Percentiles rank a stretch among this genome's conserved stretches.
Evolutionary conservation across 2,329 filamentous ascomycete species (phyloP).

Genomic region (Diaporthe capsici): DNA sequence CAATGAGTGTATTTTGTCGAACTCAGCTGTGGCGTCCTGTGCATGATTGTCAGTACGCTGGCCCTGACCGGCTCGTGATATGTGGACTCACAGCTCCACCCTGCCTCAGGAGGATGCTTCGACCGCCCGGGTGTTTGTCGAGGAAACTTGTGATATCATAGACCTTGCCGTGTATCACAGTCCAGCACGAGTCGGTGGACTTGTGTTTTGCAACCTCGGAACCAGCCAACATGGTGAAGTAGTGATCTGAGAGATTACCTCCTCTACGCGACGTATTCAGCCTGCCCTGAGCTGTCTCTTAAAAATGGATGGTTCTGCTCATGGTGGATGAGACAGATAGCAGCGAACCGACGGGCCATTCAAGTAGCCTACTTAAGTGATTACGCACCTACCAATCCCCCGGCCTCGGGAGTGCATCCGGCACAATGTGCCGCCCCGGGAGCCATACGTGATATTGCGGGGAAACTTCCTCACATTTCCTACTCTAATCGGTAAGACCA

Average conservation of each 20-base stretch:
- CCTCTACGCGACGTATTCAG: neutral
- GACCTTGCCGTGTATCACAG: slow-evolving; percentile 51
- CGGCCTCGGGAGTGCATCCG: slow-evolving; percentile 22
- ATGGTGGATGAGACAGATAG: neutral
- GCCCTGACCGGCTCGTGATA: neutral
- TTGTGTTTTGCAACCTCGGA: slow-evolving; percentile 53
- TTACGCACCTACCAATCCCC: slow-evolving; percentile 1
- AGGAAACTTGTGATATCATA: slow-evolving; percentile 57
- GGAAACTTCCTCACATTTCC: slow-evolving; percentile 24
- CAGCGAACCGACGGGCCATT: neutral
- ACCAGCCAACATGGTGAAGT: slow-evolving; percentile 46
- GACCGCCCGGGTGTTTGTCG: slow-evolving; percentile 50
- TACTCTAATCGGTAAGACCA: neutral
- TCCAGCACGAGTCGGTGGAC: slow-evolving; percentile 54
- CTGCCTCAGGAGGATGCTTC: slow-evolving; percentile 49
- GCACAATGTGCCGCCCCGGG: slow-evolving; percentile 12
- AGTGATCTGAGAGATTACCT: neutral
- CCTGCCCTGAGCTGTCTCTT: neutral
- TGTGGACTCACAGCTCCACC: slow-evolving; percentile 48
- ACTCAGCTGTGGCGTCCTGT: slow-evolving; percentile 52
- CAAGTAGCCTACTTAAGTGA: slow-evolving; percentile 12
- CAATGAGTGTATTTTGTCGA: slow-evolving; percentile 49
- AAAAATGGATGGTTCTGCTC: neutral
- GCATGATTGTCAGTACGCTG: neutral
- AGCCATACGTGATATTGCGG: neutral